These are phyloP conservation scores for Rachicladosporium sp. DNA, from an alignment of 2,329 filamentous ascomycete species.

Conservation along the genomic window DNA sequence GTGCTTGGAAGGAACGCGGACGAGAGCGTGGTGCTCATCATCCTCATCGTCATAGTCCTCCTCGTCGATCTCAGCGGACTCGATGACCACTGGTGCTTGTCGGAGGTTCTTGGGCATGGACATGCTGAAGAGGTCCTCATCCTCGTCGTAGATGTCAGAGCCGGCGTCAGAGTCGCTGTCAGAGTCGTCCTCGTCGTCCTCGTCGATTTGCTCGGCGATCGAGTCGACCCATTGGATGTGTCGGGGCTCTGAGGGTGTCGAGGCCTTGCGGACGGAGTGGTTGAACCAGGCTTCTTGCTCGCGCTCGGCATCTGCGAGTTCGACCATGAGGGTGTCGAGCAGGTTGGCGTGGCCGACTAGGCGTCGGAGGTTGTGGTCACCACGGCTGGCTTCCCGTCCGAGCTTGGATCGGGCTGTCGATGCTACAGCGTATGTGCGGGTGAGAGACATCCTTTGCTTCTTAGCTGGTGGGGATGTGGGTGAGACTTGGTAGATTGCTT, in stretches of 20 bases:
- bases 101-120: constrained; percentile 27
- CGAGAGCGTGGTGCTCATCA: constrained; percentile 34
- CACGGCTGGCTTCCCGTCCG: constrained; percentile 73
- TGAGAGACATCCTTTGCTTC: constrained; percentile 89
- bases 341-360: constrained; percentile 98
- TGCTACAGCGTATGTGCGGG: constrained; percentile 95
- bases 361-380: constrained; percentile 88
- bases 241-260: constrained; percentile 47
- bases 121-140: constrained; percentile 31
- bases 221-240: constrained; percentile 83
- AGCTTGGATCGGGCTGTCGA: constrained; percentile 96
- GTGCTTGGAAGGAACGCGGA: constrained; percentile 30
- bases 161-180: constrained; percentile 38
- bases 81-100: constrained; percentile 30
- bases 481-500: constrained; percentile 30
- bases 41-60: constrained; percentile 34
- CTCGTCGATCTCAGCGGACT: constrained; percentile 29
- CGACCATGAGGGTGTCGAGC: constrained; percentile 83
- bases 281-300: constrained; percentile 98
- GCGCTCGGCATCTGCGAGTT: constrained; percentile 84
- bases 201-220: constrained; percentile 63
- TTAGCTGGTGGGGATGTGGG: constrained; percentile 32
- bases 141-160: constrained; percentile 41
- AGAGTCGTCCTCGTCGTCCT: constrained; percentile 40
- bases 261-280: constrained; percentile 72